Evolutionary conservation across 2,329 filamentous ascomycete species (phyloP).

Genomic region (Xylaria sp.): DNA sequence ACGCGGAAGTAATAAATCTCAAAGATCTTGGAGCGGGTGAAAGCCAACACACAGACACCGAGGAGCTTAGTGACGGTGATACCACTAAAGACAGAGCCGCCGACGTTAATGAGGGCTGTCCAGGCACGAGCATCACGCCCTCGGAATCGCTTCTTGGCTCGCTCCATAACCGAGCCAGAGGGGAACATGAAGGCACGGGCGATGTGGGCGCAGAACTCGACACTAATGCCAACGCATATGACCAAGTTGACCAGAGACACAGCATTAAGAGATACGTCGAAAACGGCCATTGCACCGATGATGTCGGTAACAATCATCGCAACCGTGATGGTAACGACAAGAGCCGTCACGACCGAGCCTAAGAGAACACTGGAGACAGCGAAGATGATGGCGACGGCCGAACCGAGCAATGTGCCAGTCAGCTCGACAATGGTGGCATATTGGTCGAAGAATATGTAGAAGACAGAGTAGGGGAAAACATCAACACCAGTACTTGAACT

Average conservation of each 20-base stretch:
- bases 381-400: conserved; percentile 87
- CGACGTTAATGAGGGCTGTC: conserved; percentile 94
- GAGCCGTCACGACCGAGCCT: conserved; percentile 83
- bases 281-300: conserved; percentile 92
- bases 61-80: conserved; percentile 97
- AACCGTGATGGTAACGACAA: conserved; percentile 86
- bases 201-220: conserved; percentile 98
- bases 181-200: conserved; percentile 97
- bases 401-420: conserved; percentile 81
- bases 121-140: conserved; percentile 88
- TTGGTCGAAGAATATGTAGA: conserved; percentile 99
- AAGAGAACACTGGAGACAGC: conserved; percentile 81
- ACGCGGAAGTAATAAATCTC: conserved; percentile 99
- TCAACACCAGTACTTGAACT: conserved; percentile 77
- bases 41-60: conserved; percentile 90
- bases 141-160: conserved; percentile 79
- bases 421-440: conserved; percentile 87
- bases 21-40: conserved; percentile 97
- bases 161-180: conserved; percentile 81
- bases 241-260: conserved; percentile 96
- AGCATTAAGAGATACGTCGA: conserved; percentile 90
- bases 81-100: conserved; percentile 92
- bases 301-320: conserved; percentile 95
- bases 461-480: conserved; percentile 96
- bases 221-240: conserved; percentile 95